Percentiles rank a stretch among this genome's conserved stretches.
Evolutionary conservation across 768 basidiomycete genomes (phyloP).

Genomic region (Amanita pseudoporphyria): DNA sequence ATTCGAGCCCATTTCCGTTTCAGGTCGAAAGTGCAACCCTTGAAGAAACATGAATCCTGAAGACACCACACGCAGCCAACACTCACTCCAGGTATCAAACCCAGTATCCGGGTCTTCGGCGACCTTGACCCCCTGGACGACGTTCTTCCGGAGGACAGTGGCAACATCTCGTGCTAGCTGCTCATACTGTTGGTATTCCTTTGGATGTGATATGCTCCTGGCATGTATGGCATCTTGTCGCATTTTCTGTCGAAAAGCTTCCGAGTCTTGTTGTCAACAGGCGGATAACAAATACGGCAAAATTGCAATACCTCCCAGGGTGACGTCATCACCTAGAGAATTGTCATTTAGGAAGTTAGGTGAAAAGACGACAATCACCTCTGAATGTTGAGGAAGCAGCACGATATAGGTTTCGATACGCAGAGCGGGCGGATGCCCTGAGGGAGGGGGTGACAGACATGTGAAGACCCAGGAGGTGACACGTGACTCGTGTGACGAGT

Average conservation of each 20-base stretch:
- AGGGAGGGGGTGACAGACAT: slow-evolving; percentile 53
- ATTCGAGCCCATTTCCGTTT: slow-evolving; percentile 87
- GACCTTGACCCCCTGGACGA: slow-evolving; percentile 69
- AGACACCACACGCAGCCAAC: neutral
- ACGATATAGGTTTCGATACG: slow-evolving; percentile 64
- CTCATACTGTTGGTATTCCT: slow-evolving; percentile 42
- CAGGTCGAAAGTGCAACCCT: slow-evolving; percentile 66
- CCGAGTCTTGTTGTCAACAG: neutral
- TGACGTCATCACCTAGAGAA: slow-evolving; percentile 41
- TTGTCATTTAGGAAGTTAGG: slow-evolving; percentile 5
- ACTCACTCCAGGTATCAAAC: slow-evolving; percentile 51
- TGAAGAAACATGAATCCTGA: slow-evolving; percentile 1
- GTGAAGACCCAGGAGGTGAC: slow-evolving; percentile 4
- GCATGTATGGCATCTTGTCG: slow-evolving; percentile 43
- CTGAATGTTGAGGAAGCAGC: slow-evolving; percentile 59
- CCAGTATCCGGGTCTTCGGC: slow-evolving; percentile 18
- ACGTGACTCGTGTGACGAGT: neutral
- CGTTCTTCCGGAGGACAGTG: slow-evolving; percentile 62
- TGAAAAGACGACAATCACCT: slow-evolving; percentile 26
- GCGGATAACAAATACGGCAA: neutral
- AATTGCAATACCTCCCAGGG: slow-evolving; percentile 38
- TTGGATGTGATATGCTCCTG: slow-evolving; percentile 32
- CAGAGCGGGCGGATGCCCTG: slow-evolving; percentile 57
- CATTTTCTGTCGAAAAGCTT: slow-evolving; percentile 71
- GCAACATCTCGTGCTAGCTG: slow-evolving; percentile 66